Conservation (phyloP, 2,329 filamentous ascomycete genomes). For the Hymenoscyphus linearis region DNA sequence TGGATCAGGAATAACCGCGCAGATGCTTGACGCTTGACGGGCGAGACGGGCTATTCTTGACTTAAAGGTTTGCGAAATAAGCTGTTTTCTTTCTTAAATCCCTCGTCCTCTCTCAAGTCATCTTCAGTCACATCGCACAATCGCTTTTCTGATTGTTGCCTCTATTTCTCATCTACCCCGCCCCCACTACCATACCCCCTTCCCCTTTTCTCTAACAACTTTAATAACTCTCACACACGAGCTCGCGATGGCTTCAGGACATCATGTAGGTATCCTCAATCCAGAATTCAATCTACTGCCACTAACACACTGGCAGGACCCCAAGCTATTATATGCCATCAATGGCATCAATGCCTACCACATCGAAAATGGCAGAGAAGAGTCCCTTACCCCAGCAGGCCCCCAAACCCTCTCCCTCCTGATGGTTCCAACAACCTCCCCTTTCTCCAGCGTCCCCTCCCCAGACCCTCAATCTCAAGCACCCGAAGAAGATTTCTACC, state of each 20-base stretch:
- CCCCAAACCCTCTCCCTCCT: conserved; percentile 87
- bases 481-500: conserved; percentile 87
- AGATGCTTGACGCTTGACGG: neutral
- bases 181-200: neutral
- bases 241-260: conserved; percentile 27
- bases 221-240: neutral
- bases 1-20: neutral
- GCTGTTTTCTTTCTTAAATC: neutral
- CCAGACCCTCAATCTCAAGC: conserved; percentile 50
- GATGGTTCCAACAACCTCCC: conserved; percentile 89
- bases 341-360: conserved; percentile 88
- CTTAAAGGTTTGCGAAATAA: neutral
- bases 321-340: conserved; percentile 65
- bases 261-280: conserved; percentile 23
- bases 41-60: neutral
- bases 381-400: conserved; percentile 74
- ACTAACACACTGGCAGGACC: conserved; percentile 38
- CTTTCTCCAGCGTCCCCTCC: conserved; percentile 50
- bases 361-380: conserved; percentile 80
- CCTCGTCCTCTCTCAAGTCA: neutral
- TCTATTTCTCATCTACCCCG: neutral
- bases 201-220: too few species aligned
- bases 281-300: neutral
- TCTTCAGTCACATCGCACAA: neutral
- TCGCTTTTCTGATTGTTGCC: neutral